Conservation (phyloP, 208 protist genomes). For the Strigomonas culicis region DNA sequence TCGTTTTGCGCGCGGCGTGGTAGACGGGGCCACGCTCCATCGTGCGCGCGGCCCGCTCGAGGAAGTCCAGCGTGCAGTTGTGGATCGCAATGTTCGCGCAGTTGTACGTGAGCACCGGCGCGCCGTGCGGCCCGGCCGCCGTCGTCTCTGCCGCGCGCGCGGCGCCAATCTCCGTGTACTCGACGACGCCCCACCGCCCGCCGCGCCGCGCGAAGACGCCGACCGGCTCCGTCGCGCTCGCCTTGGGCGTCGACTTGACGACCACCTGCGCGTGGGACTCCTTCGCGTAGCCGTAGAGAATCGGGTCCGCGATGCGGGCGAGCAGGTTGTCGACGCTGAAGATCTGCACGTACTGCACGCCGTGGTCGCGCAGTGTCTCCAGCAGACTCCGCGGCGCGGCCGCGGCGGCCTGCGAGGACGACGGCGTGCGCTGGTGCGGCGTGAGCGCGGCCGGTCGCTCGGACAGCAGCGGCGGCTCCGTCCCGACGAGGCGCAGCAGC, state of each 20-base stretch:
- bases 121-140: background rate
- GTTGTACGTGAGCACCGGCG: constrained; percentile 76
- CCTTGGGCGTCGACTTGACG: constrained; percentile 93
- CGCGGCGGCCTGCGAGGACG: no score
- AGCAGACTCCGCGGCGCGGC: no score
- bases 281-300: constrained; percentile 93
- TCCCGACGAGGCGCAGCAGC: background rate
- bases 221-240: constrained; percentile 81
- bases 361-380: constrained; percentile 68
- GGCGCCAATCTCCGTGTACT: constrained; percentile 97
- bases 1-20: constrained; percentile 97
- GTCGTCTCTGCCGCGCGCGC: constrained; percentile 35
- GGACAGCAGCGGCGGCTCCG: background rate
- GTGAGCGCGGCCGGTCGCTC: background rate
- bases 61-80: constrained; percentile 82
- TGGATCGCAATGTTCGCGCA: constrained; percentile 97
- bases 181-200: constrained; percentile 90
- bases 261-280: constrained; percentile 68
- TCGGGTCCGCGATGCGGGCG: constrained; percentile 89
- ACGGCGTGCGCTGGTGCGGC: background rate
- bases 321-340: constrained; percentile 98
- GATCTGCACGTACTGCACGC: constrained; percentile 93
- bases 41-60: constrained; percentile 47
- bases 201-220: constrained; percentile 94
- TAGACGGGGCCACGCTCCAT: constrained; percentile 59